These are phyloP conservation scores for Backusella tuberculispora DNA, from an alignment of 192 early-diverging fungal genomes.

Conservation along the genomic window DNA sequence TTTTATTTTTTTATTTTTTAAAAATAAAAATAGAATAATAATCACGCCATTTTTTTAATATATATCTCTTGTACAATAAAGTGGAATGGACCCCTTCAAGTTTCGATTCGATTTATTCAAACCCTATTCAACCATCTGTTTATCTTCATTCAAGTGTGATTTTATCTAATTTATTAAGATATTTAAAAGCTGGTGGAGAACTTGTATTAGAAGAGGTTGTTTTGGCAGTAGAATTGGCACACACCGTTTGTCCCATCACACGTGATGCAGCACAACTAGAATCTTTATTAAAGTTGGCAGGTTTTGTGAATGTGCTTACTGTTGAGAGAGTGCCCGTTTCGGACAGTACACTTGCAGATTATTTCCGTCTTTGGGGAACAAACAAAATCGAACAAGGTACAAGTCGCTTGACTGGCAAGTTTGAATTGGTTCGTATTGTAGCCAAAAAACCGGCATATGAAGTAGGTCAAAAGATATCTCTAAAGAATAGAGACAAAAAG, in stretches of 20 bases:
- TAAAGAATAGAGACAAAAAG: slow-evolving; percentile 57
- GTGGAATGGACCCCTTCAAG: slow-evolving; percentile 33
- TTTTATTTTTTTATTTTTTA: too few species aligned
- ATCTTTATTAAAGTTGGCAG: slow-evolving; percentile 79
- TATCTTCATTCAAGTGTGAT: slow-evolving; percentile 66
- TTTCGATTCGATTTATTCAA: slow-evolving; percentile 65
- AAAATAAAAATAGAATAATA: background rate
- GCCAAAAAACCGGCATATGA: slow-evolving; percentile 86
- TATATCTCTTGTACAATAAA: background rate
- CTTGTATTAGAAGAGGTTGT: slow-evolving; percentile 75
- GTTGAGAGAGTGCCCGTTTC: slow-evolving; percentile 43
- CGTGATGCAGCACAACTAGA: slow-evolving; percentile 64
- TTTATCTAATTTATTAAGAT: slow-evolving; percentile 60
- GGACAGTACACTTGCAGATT: slow-evolving; percentile 47
- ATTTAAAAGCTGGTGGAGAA: slow-evolving; percentile 70
- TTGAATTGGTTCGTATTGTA: slow-evolving; percentile 51
- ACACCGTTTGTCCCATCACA: slow-evolving; percentile 52
- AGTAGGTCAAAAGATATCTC: slow-evolving; percentile 79
- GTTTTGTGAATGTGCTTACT: slow-evolving; percentile 74
- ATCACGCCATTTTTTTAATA: background rate
- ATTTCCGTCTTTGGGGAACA: slow-evolving; percentile 65
- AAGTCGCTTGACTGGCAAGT: slow-evolving; percentile 46
- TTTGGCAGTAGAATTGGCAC: slow-evolving; percentile 45
- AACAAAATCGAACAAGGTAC: slow-evolving; percentile 47
- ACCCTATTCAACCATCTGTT: slow-evolving; percentile 54